Conservation (phyloP, 2,329 filamentous ascomycete genomes). For the Colletotrichum chrysophilum region DNA sequence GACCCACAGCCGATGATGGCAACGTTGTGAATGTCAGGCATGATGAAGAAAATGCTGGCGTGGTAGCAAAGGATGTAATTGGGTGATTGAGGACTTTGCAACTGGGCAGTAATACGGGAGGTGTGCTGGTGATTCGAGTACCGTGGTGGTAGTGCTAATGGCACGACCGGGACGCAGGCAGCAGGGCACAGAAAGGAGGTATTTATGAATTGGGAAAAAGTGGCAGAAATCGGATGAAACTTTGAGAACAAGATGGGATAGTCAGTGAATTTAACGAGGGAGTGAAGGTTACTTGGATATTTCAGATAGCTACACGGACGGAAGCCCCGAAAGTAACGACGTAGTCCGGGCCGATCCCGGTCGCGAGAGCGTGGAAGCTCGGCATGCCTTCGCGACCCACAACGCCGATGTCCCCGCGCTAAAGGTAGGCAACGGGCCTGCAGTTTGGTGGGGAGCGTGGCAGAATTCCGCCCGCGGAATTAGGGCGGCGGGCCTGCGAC, state of each 20-base stretch:
- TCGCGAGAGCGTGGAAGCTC: not conserved
- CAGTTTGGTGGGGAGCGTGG: not conserved
- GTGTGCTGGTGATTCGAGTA: not conserved
- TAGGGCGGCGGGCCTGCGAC: not conserved
- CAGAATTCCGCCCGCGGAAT: slow-evolving; percentile 12
- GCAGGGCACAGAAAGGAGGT: not conserved
- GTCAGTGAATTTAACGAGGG: not conserved
- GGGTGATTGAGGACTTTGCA: not conserved
- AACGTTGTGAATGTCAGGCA: slow-evolving; percentile 25
- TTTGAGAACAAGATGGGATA: not conserved
- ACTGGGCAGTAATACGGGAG: not conserved
- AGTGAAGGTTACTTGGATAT: not conserved
- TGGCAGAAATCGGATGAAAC: not conserved
- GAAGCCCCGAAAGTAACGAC: not conserved
- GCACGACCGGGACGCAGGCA: not conserved
- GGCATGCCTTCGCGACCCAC: not conserved
- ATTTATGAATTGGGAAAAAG: not conserved
- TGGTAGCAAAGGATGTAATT: not conserved
- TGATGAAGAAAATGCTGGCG: not conserved
- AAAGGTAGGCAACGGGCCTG: not conserved
- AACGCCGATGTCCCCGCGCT: not conserved
- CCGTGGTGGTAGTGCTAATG: not conserved
- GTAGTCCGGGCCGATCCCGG: not conserved
- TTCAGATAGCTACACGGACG: not conserved
- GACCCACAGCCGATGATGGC: slow-evolving; percentile 37